Evolutionary conservation across 805 yeast species (phyloP).

Genomic region (Ogataea pini): DNA sequence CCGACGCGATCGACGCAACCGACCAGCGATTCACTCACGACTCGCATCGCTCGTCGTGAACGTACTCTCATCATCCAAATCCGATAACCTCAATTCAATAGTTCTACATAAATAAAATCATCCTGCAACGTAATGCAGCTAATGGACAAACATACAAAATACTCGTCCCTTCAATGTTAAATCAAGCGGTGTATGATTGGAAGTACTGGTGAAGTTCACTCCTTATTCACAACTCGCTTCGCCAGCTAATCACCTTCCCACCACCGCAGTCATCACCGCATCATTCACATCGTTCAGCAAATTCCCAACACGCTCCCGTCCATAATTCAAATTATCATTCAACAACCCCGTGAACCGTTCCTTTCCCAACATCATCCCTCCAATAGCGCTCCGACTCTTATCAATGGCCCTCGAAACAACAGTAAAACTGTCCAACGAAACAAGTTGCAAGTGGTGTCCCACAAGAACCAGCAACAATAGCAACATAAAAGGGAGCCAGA

Average conservation of each 20-base stretch:
- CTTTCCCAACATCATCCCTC: constrained; percentile 53
- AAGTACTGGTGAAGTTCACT: too few species aligned
- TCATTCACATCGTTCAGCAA: constrained; percentile 43
- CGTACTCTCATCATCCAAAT: too few species aligned
- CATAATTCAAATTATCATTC: constrained; percentile 36
- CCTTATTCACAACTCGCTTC: too few species aligned
- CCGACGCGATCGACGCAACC: too few species aligned
- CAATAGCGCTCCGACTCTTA: constrained; percentile 44
- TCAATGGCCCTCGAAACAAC: constrained; percentile 36
- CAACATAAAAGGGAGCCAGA: constrained; percentile 84
- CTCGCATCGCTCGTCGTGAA: too few species aligned
- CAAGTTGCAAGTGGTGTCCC: constrained; percentile 31
- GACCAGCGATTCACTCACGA: too few species aligned
- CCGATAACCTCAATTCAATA: not conserved
- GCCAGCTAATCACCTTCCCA: constrained; percentile 21
- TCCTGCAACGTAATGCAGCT: too few species aligned
- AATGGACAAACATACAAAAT: too few species aligned
- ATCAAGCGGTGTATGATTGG: too few species aligned
- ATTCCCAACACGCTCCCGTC: constrained; percentile 34
- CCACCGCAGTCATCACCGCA: constrained; percentile 41
- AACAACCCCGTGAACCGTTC: constrained; percentile 35
- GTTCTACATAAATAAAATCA: too few species aligned
- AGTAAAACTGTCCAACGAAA: constrained; percentile 24
- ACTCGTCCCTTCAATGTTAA: too few species aligned
- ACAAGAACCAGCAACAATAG: constrained; percentile 47